Conservation (phyloP, 352 stramenopile species). For the Phytophthora pseudosyringae region DNA sequence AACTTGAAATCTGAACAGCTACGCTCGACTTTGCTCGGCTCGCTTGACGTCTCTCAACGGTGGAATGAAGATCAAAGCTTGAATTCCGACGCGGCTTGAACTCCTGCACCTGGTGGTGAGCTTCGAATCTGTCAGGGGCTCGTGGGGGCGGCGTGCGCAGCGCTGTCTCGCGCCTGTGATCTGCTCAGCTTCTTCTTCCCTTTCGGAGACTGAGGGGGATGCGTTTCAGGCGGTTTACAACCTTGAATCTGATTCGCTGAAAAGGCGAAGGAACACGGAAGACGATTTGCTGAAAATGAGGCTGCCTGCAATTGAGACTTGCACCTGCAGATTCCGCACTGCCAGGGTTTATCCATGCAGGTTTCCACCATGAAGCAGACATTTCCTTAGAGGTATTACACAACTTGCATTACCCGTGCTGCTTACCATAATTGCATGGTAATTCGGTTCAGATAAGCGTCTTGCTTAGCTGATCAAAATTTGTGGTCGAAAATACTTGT, state of each 20-base stretch:
- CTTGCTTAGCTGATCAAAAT: conserved; percentile 15
- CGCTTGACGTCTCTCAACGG: conserved; percentile 13
- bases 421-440: conserved; percentile 14
- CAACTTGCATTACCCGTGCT: background rate
- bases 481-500: conserved; percentile 72
- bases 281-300: conserved; percentile 26
- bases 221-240: conserved; percentile 25
- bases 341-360: background rate
- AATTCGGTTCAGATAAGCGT: background rate
- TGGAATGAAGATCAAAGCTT: conserved; percentile 19
- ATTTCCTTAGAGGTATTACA: background rate
- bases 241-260: conserved; percentile 24
- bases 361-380: background rate
- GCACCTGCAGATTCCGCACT: background rate
- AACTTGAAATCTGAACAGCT: conserved; percentile 5
- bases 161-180: conserved; percentile 22
- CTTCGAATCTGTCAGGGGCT: conserved; percentile 8
- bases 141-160: conserved; percentile 7
- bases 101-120: conserved; percentile 16
- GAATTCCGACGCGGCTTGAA: conserved; percentile 9
- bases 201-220: conserved; percentile 31
- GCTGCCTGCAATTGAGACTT: conserved; percentile 17
- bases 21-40: conserved; percentile 8
- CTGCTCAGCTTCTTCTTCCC: conserved; percentile 15
- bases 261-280: conserved; percentile 16